These are phyloP conservation scores for Hirschfeldia incana DNA, from an alignment of 345 rosid genomes.

Conservation along the genomic window DNA sequence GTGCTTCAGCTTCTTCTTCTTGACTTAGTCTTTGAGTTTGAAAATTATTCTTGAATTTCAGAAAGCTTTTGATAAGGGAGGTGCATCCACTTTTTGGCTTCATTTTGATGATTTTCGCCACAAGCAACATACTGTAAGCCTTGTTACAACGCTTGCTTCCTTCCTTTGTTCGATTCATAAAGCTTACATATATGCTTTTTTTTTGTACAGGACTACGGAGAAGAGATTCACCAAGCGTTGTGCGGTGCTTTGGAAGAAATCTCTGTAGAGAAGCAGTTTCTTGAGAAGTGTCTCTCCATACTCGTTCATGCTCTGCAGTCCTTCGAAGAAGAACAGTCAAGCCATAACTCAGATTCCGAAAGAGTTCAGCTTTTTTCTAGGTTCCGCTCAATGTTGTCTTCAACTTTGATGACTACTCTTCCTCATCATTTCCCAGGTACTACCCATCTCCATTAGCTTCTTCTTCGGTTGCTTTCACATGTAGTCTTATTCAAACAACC, in stretches of 20 bases:
- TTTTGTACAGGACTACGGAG: conserved; percentile 45
- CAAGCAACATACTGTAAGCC: conserved; percentile 43
- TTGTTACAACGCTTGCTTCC: conserved; percentile 4
- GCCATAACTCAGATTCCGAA: conserved; percentile 44
- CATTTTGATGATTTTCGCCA: conserved; percentile 62
- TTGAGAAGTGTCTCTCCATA: conserved; percentile 71
- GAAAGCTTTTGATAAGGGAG: conserved; percentile 64
- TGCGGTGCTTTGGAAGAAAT: conserved; percentile 74
- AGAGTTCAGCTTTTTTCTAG: conserved; percentile 52
- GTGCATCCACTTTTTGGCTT: conserved; percentile 68
- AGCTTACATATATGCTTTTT: background rate
- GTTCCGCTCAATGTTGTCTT: conserved; percentile 73
- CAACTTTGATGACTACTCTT: conserved; percentile 79
- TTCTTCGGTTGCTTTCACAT: no score
- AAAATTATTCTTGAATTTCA: conserved; percentile 38
- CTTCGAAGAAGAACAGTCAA: conserved; percentile 41
- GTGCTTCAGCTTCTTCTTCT: background rate
- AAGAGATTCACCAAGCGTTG: conserved; percentile 60
- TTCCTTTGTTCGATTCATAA: background rate
- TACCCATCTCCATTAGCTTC: background rate
- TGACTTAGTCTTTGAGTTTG: background rate
- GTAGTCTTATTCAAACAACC: background rate
- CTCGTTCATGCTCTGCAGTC: conserved; percentile 62
- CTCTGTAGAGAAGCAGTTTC: conserved; percentile 53
- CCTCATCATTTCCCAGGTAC: conserved; percentile 89